Conservation (phyloP, 495 filamentous ascomycete genomes). For the Aspergillus mulundensis region DNA sequence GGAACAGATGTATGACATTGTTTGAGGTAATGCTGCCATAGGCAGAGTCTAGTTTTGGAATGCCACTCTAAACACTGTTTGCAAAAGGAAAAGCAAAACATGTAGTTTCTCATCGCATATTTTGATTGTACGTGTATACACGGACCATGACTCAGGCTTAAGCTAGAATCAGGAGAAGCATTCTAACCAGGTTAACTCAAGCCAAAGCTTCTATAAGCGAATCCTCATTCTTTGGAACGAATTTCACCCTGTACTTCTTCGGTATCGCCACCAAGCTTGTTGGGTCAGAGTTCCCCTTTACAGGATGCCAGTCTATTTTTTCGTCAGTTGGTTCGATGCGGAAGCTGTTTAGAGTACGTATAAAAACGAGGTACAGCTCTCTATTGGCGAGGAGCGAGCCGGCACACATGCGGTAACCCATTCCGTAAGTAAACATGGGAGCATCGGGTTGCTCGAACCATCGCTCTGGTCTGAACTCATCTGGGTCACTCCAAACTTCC, state of each 20-base stretch:
- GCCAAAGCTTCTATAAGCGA: conserved; percentile 34
- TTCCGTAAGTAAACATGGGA: conserved; percentile 57
- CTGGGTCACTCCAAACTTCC: conserved; percentile 55
- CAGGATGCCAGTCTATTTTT: conserved; percentile 50
- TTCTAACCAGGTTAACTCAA: conserved; percentile 4
- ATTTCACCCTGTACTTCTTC: conserved; percentile 51
- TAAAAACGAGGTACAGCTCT: conserved; percentile 62
- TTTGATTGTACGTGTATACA: too few relatives aligned
- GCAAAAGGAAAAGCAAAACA: too few relatives aligned
- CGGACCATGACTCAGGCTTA: too few relatives aligned
- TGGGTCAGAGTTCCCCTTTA: conserved; percentile 52
- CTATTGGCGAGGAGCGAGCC: conserved; percentile 60
- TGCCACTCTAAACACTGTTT: too few relatives aligned
- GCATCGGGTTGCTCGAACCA: conserved; percentile 61
- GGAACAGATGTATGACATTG: too few relatives aligned
- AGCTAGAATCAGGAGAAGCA: neutral
- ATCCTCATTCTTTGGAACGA: conserved; percentile 47
- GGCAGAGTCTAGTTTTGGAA: too few relatives aligned
- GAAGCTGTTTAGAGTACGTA: conserved; percentile 57
- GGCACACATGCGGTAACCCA: conserved; percentile 65
- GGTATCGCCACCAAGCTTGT: conserved; percentile 56
- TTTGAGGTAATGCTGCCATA: neutral
- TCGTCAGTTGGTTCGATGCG: conserved; percentile 45
- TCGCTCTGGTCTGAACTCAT: conserved; percentile 56
- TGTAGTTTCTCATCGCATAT: too few relatives aligned